A percentile compares a stretch with the other conserved stretches of the same genome.
Conservation (phyloP, 2,329 filamentous ascomycete genomes). For the Epichloe coenophiala region DNA sequence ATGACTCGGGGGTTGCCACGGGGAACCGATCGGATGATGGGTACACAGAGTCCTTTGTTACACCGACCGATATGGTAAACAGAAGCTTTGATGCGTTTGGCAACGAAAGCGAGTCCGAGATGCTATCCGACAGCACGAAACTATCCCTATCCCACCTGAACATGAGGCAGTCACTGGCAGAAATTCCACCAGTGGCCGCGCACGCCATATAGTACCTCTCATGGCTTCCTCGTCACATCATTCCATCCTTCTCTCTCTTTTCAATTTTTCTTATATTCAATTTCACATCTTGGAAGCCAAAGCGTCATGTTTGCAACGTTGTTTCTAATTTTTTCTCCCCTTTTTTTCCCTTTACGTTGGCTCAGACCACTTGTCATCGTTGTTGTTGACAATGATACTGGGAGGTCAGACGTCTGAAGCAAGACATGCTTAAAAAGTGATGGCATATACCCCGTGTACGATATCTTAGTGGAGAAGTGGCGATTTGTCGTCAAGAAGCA, state of each 20-base stretch:
- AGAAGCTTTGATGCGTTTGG: slow-evolving; percentile 27
- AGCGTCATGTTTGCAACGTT: not conserved
- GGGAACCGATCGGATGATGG: slow-evolving; percentile 27
- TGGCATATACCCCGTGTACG: slow-evolving; percentile 1
- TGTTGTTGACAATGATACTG: not conserved
- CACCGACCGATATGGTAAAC: slow-evolving; percentile 32
- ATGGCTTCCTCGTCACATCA: too few species aligned
- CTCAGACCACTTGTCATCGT: not conserved
- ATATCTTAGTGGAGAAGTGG: not conserved
- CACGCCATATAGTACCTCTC: slow-evolving; percentile 11
- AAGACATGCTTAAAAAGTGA: not conserved
- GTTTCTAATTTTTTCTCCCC: not conserved
- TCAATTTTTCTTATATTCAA: not conserved
- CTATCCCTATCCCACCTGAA: slow-evolving; percentile 52
- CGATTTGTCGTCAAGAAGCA: too few species aligned
- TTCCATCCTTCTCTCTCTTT: not conserved
- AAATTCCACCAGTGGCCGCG: slow-evolving; percentile 11
- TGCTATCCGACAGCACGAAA: slow-evolving; percentile 45
- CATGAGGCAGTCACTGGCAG: slow-evolving; percentile 18
- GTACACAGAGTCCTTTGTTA: slow-evolving; percentile 37
- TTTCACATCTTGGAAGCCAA: not conserved
- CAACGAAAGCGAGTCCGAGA: slow-evolving; percentile 24
- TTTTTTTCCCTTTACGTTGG: not conserved
- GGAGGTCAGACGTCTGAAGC: not conserved
- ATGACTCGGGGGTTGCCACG: slow-evolving; percentile 24